Base-by-base conservation (phyloP, 2,329 filamentous ascomycete species). In the Talaromyces amestolkiae region DNA sequence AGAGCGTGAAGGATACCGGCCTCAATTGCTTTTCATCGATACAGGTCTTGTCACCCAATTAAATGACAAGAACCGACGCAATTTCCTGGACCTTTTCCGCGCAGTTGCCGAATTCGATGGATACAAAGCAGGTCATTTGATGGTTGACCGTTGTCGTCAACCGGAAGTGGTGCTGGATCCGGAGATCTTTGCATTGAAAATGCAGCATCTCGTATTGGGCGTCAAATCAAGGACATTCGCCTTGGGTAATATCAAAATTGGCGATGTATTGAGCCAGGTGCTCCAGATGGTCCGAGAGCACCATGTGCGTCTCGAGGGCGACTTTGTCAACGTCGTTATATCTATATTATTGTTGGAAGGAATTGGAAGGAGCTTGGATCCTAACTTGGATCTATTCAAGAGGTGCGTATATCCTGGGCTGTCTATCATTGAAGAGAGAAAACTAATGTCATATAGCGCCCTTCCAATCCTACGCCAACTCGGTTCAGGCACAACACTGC, bases 261-360 rank as follows among this genome's bases (percentile, higher is more conserved):
- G 95, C 11, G 95, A 99, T 71, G 93, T 99, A 22, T 79, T 99
- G 35, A 93, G 95, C 73, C 87, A 96, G 71, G 95, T 98, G 0
- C 82, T 99, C 53, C 85, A 85, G 66, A 97, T 99, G 93, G 95
- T 99, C 35, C 87, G 95, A 64, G 82, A 84, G 10, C 95, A 99
- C 76, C 95, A 99, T 74, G 95, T 99, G 3, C 86, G 95, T 9
- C 85, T 99, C 60, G 95, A 99, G 78, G 95, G 95, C 9, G 95
- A 99, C 76, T 99, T 98, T 75, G 93, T 99, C 75, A 99, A 99
- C 74, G 95, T 99, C 4, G 94, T 99, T 35, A 90, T 99, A 66
- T 96, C 92, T 66, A 97, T 98, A 62, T 81, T 99, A 39, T 84
- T 99, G 2, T 84, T 99, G 1, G 95, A 99, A 76, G 95, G 95